Percentiles rank a stretch among this genome's conserved stretches.
Evolutionary conservation across 2,329 filamentous ascomycete genomes (phyloP).

Genomic region (Venturiaceae sp.): DNA sequence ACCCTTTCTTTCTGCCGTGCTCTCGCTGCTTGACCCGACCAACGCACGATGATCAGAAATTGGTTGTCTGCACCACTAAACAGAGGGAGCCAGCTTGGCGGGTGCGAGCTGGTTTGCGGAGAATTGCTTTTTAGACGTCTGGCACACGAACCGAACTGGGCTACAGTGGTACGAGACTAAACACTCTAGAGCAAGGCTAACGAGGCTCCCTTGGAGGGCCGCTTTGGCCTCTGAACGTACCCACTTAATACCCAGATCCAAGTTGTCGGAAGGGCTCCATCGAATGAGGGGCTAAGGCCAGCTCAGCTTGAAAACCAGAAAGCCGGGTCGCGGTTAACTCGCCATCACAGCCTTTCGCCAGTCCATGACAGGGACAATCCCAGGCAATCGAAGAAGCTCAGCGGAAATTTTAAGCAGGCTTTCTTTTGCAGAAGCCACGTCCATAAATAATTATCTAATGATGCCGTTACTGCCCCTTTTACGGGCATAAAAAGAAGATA

Average conservation of each 20-base stretch:
- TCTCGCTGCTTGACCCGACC: neutral
- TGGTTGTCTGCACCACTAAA: neutral
- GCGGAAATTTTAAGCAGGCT: neutral
- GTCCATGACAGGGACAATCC: neutral
- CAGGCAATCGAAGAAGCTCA: neutral
- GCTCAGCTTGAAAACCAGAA: neutral
- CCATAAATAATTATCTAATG: neutral
- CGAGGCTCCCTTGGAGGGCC: neutral
- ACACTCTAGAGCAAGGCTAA: neutral
- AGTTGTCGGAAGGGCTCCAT: neutral
- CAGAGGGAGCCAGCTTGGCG: neutral
- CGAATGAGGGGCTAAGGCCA: neutral
- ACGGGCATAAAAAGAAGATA: neutral
- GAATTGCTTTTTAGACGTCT: constrained; percentile 2
- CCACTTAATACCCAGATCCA: constrained; percentile 1
- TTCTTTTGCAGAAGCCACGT: neutral
- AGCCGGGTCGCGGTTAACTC: neutral
- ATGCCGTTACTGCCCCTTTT: neutral
- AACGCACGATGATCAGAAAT: neutral
- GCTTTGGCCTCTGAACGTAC: neutral
- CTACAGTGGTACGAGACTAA: neutral
- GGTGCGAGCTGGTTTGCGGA: neutral
- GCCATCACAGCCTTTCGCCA: neutral
- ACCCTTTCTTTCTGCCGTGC: neutral
- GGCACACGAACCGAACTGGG: neutral